Evolutionary conservation across 208 protist species (phyloP).

Genomic region (Tetramitus jugosus): DNA sequence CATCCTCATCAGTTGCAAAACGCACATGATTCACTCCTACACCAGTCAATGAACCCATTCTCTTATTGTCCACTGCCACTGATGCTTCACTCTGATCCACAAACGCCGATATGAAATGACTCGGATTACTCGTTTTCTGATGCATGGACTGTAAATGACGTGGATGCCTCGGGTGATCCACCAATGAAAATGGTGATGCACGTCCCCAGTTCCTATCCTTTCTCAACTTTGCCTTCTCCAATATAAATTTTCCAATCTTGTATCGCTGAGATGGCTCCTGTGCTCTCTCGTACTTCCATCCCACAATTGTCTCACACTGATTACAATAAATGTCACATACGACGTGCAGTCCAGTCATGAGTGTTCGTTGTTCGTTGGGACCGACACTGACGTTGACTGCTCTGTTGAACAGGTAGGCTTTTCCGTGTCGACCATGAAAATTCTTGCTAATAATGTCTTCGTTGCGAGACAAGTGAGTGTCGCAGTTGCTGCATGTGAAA

Average conservation of each 20-base stretch:
- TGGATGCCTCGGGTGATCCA: no score
- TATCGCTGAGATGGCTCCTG: conserved; percentile 37
- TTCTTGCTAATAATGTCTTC: conserved; percentile 22
- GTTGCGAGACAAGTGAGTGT: background rate
- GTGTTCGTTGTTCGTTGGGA: conserved; percentile 22
- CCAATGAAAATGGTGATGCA: no score
- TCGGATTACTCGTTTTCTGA: no score
- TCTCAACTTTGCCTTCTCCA: conserved; percentile 31
- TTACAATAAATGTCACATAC: conserved; percentile 39
- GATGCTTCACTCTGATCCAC: no score
- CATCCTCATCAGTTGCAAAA: no score
- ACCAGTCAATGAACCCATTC: no score
- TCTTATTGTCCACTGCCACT: no score
- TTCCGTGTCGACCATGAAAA: conserved; percentile 32
- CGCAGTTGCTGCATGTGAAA: background rate
- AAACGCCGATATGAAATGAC: no score
- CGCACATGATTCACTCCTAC: no score
- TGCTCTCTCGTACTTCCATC: conserved; percentile 42
- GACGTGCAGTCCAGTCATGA: conserved; percentile 38
- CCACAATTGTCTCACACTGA: conserved; percentile 29
- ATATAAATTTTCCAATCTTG: conserved; percentile 44
- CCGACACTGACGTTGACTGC: conserved; percentile 34
- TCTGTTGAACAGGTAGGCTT: conserved; percentile 34
- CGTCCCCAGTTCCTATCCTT: background rate
- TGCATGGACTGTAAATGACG: no score